Percentiles rank a stretch among this genome's conserved stretches.
Evolutionary conservation across 495 filamentous ascomycete genomes (phyloP).

Genomic region (Halenospora varia): DNA sequence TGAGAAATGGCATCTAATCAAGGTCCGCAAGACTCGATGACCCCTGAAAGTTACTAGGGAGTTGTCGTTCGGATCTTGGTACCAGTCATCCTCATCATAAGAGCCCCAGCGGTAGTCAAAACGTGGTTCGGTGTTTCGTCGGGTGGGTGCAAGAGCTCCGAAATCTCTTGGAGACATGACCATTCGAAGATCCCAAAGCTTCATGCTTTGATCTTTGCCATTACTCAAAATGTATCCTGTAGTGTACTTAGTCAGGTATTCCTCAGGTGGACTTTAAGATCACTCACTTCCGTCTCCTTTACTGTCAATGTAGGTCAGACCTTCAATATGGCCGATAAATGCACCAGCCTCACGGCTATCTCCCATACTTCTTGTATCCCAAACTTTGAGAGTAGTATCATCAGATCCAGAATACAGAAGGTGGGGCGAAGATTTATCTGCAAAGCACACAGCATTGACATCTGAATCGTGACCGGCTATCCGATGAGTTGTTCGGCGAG

Average conservation of each 20-base stretch:
- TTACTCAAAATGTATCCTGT: constrained; percentile 83
- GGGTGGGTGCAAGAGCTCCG: constrained; percentile 45
- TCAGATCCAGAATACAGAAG: constrained; percentile 96
- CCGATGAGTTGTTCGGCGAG: constrained; percentile 63
- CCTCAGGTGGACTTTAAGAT: not conserved
- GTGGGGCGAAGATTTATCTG: constrained; percentile 83
- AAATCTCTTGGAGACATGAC: constrained; percentile 70
- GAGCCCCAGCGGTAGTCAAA: constrained; percentile 85
- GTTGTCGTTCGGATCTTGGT: constrained; percentile 79
- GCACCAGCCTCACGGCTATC: constrained; percentile 85
- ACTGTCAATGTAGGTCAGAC: constrained; percentile 91
- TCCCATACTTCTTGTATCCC: constrained; percentile 89
- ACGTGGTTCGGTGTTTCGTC: constrained; percentile 44
- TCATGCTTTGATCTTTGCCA: constrained; percentile 94
- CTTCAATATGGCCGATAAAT: constrained; percentile 92
- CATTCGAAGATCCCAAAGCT: constrained; percentile 89
- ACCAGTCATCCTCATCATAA: constrained; percentile 66
- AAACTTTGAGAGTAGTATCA: constrained; percentile 90
- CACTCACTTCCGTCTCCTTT: constrained; percentile 80
- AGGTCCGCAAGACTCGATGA: constrained; percentile 79
- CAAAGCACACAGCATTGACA: constrained; percentile 97
- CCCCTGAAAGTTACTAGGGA: constrained; percentile 91
- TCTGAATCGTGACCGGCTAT: constrained; percentile 79
- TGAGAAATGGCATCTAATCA: constrained; percentile 95
- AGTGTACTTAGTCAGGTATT: not conserved